phyloP scores from a whole-genome alignment of 1,139 yeast genomes.

The Geotrichum macrosporum region DNA sequence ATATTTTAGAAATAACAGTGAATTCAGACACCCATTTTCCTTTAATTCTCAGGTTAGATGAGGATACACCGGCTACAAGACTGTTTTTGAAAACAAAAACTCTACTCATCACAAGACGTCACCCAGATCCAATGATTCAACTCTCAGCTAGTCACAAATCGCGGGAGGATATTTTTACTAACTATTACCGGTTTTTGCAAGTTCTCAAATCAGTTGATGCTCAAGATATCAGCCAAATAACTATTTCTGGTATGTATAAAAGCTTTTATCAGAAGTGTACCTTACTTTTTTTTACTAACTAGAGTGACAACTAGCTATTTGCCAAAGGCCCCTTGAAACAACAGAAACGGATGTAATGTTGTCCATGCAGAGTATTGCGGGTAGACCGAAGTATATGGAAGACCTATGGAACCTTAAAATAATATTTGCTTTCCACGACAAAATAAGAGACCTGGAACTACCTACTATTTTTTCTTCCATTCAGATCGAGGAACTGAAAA shows the following conservation, averaged over 20 bases:
- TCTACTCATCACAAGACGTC: constrained; percentile 48
- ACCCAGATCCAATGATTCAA: constrained; percentile 43
- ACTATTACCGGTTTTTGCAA: constrained; percentile 4
- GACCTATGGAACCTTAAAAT: constrained; percentile 65
- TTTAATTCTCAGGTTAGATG: constrained; percentile 43
- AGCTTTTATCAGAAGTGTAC: background rate
- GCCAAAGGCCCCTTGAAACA: constrained; percentile 30
- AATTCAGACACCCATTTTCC: constrained; percentile 46
- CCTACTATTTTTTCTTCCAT: constrained; percentile 9
- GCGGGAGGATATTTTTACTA: constrained; percentile 21
- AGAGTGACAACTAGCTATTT: background rate
- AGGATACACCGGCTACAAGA: constrained; percentile 42
- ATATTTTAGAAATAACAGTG: constrained; percentile 46
- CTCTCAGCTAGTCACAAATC: constrained; percentile 37
- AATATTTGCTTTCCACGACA: constrained; percentile 60
- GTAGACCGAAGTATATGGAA: constrained; percentile 46
- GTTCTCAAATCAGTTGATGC: constrained; percentile 10
- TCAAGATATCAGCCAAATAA: constrained; percentile 10
- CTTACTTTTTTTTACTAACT: too few species aligned
- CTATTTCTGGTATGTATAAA: constrained; percentile 1
- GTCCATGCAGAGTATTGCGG: constrained; percentile 48
- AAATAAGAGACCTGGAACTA: constrained; percentile 9
- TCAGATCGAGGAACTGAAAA: constrained; percentile 21
- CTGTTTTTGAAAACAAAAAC: constrained; percentile 42
- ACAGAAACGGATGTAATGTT: constrained; percentile 55